A percentile compares a stretch with the other conserved stretches of the same genome.
These are phyloP conservation scores for Triticum monococcum DNA, from an alignment of 176 grass and related monocot species.

Conservation along the genomic window DNA sequence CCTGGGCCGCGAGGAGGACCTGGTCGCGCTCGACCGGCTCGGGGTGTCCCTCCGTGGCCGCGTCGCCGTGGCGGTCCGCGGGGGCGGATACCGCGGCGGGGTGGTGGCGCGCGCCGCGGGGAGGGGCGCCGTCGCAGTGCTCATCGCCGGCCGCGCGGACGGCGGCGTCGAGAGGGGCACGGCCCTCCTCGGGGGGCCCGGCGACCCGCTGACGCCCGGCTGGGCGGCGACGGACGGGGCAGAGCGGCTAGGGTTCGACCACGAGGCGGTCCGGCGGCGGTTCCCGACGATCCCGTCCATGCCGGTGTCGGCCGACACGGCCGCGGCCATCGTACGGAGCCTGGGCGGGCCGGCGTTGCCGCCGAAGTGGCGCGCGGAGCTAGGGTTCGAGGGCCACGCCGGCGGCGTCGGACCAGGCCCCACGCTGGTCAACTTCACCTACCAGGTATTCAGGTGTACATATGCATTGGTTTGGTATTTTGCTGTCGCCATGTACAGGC, in stretches of 20 bases:
- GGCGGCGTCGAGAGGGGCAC: constrained; percentile 87
- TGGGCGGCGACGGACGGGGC: constrained; percentile 55
- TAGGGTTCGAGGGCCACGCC: not conserved
- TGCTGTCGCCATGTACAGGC: not conserved
- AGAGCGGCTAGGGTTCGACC: constrained; percentile 49
- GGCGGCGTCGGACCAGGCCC: constrained; percentile 67
- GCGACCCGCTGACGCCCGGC: constrained; percentile 82
- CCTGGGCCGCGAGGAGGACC: constrained; percentile 80
- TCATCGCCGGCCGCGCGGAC: constrained; percentile 49
- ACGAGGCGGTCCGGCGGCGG: constrained; percentile 52
- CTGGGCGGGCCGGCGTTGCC: constrained; percentile 58
- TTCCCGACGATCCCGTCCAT: constrained; percentile 82
- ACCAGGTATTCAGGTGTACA: constrained; percentile 45
- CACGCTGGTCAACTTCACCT: constrained; percentile 76
- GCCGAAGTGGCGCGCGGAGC: constrained; percentile 37
- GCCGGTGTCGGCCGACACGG: constrained; percentile 65
- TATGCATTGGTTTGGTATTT: not conserved
- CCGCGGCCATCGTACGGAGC: constrained; percentile 49
- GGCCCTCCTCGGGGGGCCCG: constrained; percentile 65
- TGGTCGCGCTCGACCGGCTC: constrained; percentile 42
- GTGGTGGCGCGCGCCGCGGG: constrained; percentile 65
- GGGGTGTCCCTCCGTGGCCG: constrained; percentile 52
- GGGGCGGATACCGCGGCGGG: constrained; percentile 65
- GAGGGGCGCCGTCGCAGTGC: constrained; percentile 62
- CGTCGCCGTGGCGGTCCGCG: constrained; percentile 51